Evolutionary conservation across 2,329 filamentous ascomycete genomes (phyloP).

Genomic region (Stromatinia cepivora): DNA sequence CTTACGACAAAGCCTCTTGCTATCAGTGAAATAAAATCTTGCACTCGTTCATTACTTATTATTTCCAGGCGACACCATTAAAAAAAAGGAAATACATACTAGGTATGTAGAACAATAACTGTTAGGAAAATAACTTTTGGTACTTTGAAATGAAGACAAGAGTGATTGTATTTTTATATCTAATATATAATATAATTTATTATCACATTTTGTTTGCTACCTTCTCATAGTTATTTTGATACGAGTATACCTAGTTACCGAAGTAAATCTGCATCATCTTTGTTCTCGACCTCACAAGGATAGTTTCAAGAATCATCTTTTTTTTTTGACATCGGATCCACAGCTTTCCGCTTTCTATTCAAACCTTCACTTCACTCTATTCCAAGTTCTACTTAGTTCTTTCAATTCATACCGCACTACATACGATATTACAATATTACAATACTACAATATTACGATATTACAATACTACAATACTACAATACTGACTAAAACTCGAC

Average conservation of each 20-base stretch:
- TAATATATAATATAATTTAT: too few relatives aligned
- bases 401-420: background rate
- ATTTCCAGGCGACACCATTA: background rate
- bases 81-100: background rate
- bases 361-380: constrained; percentile 6
- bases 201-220: too few relatives aligned
- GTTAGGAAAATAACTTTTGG: too few relatives aligned
- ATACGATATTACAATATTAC: background rate
- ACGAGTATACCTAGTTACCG: background rate
- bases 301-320: constrained; percentile 14
- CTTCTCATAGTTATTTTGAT: too few relatives aligned
- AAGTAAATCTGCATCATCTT: background rate
- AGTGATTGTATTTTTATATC: too few relatives aligned
- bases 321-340: constrained; percentile 17
- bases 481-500: background rate
- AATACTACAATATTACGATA: background rate
- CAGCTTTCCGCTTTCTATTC: constrained; percentile 13
- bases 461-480: too few relatives aligned
- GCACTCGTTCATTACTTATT: background rate
- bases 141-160: too few relatives aligned
- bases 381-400: background rate
- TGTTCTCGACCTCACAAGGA: constrained; percentile 13
- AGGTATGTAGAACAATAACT: background rate
- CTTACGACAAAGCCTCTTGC: background rate
- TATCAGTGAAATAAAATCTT: background rate